phyloP scores from a whole-genome alignment of 2,329 filamentous ascomycete species.

The Annulohypoxylon truncatum region DNA sequence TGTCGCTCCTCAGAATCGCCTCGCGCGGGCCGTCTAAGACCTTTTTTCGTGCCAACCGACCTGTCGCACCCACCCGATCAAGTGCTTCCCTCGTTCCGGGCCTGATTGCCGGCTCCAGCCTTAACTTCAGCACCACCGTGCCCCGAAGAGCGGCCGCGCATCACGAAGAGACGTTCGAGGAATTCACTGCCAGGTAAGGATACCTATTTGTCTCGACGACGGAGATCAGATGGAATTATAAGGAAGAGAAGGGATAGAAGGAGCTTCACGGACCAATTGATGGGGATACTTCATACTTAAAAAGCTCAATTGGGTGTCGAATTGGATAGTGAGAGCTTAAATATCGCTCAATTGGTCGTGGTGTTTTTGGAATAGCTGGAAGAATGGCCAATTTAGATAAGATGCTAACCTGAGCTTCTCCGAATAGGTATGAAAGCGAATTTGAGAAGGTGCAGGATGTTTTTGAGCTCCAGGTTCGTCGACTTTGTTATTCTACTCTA shows the following conservation, averaged over 20 bases:
- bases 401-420: constrained; percentile 53
- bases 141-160: constrained; percentile 68
- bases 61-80: constrained; percentile 66
- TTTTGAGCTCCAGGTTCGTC: constrained; percentile 96
- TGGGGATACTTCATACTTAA: neutral
- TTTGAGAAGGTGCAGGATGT: constrained; percentile 98
- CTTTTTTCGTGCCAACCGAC: constrained; percentile 73
- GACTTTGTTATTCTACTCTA: constrained; percentile 15
- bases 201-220: constrained; percentile 22
- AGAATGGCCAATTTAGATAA: constrained; percentile 41
- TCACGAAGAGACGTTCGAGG: constrained; percentile 97
- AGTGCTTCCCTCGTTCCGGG: constrained; percentile 61
- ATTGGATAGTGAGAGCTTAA: neutral
- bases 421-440: constrained; percentile 95
- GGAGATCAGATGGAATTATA: neutral
- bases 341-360: constrained; percentile 23
- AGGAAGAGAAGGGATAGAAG: neutral
- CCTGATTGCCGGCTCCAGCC: constrained; percentile 61
- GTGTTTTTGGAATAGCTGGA: neutral
- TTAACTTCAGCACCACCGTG: constrained; percentile 72
- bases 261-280: constrained; percentile 17
- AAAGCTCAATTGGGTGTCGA: constrained; percentile 20
- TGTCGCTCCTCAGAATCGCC: constrained; percentile 76
- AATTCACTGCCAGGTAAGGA: constrained; percentile 95
- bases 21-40: constrained; percentile 72